These are phyloP conservation scores for Dalbergia cochinchinensis DNA, from an alignment of 306 rosid species.

Conservation along the genomic window DNA sequence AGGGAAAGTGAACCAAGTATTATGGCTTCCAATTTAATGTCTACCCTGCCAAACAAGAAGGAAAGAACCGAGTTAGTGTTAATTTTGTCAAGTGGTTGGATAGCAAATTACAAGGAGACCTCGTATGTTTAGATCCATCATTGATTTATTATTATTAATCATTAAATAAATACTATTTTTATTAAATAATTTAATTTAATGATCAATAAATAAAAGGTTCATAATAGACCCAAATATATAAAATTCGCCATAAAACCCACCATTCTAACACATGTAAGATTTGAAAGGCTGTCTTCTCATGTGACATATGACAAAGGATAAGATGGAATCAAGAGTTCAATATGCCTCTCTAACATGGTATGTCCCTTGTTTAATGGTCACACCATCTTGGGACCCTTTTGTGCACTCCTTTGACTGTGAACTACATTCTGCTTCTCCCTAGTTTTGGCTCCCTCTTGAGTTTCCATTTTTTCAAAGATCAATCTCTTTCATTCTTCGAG, in stretches of 20 bases:
- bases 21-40: conserved; percentile 14
- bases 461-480: not conserved
- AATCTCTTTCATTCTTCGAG: not conserved
- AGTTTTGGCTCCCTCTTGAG: conserved; percentile 39
- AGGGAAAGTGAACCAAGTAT: conserved; percentile 29
- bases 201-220: too few species aligned
- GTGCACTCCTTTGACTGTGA: conserved; percentile 40
- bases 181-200: too few species aligned
- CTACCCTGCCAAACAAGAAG: conserved; percentile 31
- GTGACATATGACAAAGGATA: conserved; percentile 54
- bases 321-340: conserved; percentile 61
- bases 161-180: too few species aligned
- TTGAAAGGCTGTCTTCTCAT: conserved; percentile 45
- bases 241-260: too few species aligned
- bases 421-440: conserved; percentile 39
- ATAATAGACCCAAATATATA: too few species aligned
- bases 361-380: conserved; percentile 61
- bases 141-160: too few species aligned
- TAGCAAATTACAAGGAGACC: not conserved
- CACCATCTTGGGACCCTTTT: conserved; percentile 49
- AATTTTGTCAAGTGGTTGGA: conserved; percentile 32
- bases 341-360: conserved; percentile 20
- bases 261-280: conserved; percentile 42
- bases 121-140: too few species aligned
- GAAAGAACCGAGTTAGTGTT: not conserved